Conservation (phyloP, 2,329 filamentous ascomycete genomes). For the Amesomyces nigricolor region DNA sequence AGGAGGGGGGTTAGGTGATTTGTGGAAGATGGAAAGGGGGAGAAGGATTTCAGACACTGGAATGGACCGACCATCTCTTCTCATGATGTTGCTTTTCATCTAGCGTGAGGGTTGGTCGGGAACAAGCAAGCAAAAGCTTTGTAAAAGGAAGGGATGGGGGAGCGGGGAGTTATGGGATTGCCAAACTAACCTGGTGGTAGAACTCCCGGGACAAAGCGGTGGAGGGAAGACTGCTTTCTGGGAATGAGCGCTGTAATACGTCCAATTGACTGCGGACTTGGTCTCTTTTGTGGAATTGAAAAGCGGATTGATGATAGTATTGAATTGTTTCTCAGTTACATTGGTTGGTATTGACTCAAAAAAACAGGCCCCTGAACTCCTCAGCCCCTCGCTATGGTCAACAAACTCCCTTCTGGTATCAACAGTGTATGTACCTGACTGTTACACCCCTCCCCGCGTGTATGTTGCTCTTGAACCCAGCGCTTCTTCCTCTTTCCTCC, state of each 20-base stretch:
- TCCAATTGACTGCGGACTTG: neutral
- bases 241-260: constrained; percentile 1
- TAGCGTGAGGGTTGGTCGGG: constrained; percentile 6
- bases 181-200: neutral
- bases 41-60: neutral
- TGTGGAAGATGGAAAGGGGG: neutral
- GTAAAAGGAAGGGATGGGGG: neutral
- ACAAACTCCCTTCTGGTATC: no score
- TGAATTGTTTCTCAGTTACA: no score
- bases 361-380: no score
- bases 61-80: constrained; percentile 6
- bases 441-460: no score
- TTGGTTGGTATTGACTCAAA: no score
- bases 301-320: no score
- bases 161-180: neutral
- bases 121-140: neutral
- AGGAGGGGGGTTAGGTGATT: no score
- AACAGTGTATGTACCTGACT: no score
- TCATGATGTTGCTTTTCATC: constrained; percentile 7
- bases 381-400: no score
- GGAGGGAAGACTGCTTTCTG: neutral
- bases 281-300: constrained; percentile 3
- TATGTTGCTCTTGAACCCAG: no score
- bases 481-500: no score
- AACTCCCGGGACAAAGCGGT: neutral